phyloP scores from a whole-genome alignment of 2,329 filamentous ascomycete genomes.

The Nothophoma quercina region DNA sequence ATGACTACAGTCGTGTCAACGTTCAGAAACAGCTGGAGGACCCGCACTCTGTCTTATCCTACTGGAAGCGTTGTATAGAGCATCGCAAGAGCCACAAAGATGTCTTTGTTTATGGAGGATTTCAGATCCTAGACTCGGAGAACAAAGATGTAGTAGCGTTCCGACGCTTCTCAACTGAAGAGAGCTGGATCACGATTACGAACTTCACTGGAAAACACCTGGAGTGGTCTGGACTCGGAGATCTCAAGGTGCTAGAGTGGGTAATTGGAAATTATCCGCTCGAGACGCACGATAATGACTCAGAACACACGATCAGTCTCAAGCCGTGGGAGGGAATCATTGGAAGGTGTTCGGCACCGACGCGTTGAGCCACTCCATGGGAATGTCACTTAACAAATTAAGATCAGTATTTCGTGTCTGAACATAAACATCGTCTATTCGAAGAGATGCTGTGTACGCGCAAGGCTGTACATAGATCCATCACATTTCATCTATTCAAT shows the following conservation, averaged over 20 bases:
- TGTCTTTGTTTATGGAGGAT: background rate
- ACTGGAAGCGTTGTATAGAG: slow-evolving; percentile 1
- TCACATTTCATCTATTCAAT: no score
- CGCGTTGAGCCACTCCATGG: no score
- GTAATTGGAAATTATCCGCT: slow-evolving; percentile 1
- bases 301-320: background rate
- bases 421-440: no score
- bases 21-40: background rate
- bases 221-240: background rate
- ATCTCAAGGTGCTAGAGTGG: background rate
- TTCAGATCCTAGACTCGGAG: background rate
- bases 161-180: background rate
- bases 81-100: background rate
- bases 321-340: background rate
- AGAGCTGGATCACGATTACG: background rate
- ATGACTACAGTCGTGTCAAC: background rate
- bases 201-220: background rate
- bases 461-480: no score
- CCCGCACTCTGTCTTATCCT: background rate
- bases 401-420: no score
- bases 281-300: background rate
- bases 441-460: no score
- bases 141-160: background rate
- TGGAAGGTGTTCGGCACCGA: background rate
- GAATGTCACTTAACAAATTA: no score